Percentiles rank a stretch among this genome's conserved stretches.
These are phyloP conservation scores for Penicillium pancosmium DNA, from an alignment of 495 filamentous ascomycete genomes.

Conservation along the genomic window DNA sequence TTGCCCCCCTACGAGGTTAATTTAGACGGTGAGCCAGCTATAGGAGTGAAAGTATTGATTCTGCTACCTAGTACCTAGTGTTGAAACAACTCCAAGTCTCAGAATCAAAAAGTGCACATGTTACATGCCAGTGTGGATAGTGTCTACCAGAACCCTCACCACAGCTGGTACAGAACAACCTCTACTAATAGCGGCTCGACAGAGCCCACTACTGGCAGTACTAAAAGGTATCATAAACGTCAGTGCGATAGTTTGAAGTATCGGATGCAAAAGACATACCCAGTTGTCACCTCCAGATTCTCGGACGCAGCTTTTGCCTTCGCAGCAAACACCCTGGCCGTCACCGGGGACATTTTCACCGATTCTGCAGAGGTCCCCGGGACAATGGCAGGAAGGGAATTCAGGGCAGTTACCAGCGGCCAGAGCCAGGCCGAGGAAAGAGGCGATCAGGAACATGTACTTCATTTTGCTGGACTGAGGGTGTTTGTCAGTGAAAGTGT, in stretches of 20 bases:
- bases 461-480: slow-evolving; percentile 17
- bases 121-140: too few relatives aligned
- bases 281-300: slow-evolving; percentile 14
- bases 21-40: too few relatives aligned
- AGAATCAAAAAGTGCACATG: too few relatives aligned
- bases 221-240: background rate
- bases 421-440: slow-evolving; percentile 14
- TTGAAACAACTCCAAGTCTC: too few relatives aligned
- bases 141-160: too few relatives aligned
- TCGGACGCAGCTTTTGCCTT: slow-evolving; percentile 11
- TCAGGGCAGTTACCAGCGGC: slow-evolving; percentile 15
- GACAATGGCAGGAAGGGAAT: slow-evolving; percentile 15
- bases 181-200: background rate
- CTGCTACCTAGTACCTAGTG: too few relatives aligned
- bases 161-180: too few relatives aligned
- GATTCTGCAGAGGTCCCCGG: slow-evolving; percentile 18
- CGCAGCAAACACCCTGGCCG: slow-evolving; percentile 11
- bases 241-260: background rate
- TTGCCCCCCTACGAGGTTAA: too few relatives aligned
- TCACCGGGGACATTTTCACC: slow-evolving; percentile 11
- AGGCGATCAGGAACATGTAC: slow-evolving; percentile 14
- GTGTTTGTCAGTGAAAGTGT: slow-evolving; percentile 6
- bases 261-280: slow-evolving; percentile 1
- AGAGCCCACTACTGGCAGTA: background rate
- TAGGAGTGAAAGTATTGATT: too few relatives aligned